A percentile compares a stretch with the other conserved stretches of the same genome.
Conservation (phyloP, 768 basidiomycete genomes). For the Zangia roseola region DNA sequence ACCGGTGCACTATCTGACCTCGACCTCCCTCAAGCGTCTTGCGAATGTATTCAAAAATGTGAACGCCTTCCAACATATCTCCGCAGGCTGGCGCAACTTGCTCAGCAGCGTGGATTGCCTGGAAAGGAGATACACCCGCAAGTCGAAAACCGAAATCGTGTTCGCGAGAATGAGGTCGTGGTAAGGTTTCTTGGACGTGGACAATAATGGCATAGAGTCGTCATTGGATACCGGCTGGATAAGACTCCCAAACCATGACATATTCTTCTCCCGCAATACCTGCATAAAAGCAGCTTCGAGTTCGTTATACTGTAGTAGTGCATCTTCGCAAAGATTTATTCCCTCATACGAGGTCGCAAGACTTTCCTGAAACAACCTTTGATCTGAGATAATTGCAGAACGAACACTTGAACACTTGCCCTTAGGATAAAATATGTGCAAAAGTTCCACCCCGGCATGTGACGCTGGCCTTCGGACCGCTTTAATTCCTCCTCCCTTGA, state of each 20-base stretch:
- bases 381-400: neutral
- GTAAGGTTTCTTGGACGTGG: constrained; percentile 78
- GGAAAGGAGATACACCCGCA: constrained; percentile 86
- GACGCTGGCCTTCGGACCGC: constrained; percentile 83
- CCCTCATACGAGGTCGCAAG: constrained; percentile 90
- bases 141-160: constrained; percentile 90
- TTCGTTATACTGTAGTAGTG: constrained; percentile 85
- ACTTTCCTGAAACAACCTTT: constrained; percentile 67
- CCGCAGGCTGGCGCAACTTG: constrained; percentile 61
- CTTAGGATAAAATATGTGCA: constrained; percentile 96
- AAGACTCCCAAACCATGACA: constrained; percentile 90
- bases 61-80: constrained; percentile 68
- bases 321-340: constrained; percentile 87
- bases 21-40: constrained; percentile 66
- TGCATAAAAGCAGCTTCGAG: constrained; percentile 82
- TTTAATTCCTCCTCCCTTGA: constrained; percentile 89
- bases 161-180: constrained; percentile 87
- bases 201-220: constrained; percentile 80
- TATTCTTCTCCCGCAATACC: constrained; percentile 71
- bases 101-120: constrained; percentile 79
- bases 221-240: constrained; percentile 70
- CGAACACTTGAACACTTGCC: constrained; percentile 44
- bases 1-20: constrained; percentile 46
- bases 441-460: constrained; percentile 98
- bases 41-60: constrained; percentile 79